Evolutionary conservation across 1,139 yeast genomes (phyloP), one percentile per base, ranked within the genome.

Genomic region (Diutina sp.): DNA sequence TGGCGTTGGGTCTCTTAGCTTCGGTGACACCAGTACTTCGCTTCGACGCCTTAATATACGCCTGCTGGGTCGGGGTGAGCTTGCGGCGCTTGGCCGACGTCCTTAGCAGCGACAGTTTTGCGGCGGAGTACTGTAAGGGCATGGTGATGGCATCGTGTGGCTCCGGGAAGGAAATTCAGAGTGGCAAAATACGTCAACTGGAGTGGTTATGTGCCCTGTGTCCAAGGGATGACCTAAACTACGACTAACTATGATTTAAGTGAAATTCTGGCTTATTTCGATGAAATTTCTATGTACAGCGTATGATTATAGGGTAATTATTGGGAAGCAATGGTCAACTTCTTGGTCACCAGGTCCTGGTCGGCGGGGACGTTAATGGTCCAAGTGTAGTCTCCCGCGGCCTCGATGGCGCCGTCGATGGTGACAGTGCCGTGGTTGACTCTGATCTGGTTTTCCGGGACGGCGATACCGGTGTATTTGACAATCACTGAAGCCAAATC

Each of bases 81-180:
- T 55, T 14, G 46, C 55, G 64, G 14, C 61, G 60, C 1, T 57
- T 58, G 0, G 62, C 57, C 30, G 61, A 62, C 58, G 68, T 71
- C 12, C 66, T 58, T 16, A 75, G 69, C 28, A 66, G 64, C 0
- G 79, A 74, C 48, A 79, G 71, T 58, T 66, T 71, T 4, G 80
- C 78, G 1, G 80, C 79, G 57, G 74, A 72, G 58, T 69, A 75
- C 55, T 72, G 67, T 30, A 73, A 65, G 58, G 61, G 57, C 63
- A 61, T 61, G 16, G 21, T 29, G n/a, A 12, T 35, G 14, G 14
- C n/a, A 12, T 12, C n/a, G 35, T 32, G 35, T 8, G 35, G 35
- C 35, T 32, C 14, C 6, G 5, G 5, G n/a, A 12, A n/a, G 14
- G 11, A 32, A 9, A 32, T 35, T 35, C 2, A 4, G 14, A 9